Conservation (phyloP, 176 grass and related monocot species). For the Oryza rufipogon region DNA sequence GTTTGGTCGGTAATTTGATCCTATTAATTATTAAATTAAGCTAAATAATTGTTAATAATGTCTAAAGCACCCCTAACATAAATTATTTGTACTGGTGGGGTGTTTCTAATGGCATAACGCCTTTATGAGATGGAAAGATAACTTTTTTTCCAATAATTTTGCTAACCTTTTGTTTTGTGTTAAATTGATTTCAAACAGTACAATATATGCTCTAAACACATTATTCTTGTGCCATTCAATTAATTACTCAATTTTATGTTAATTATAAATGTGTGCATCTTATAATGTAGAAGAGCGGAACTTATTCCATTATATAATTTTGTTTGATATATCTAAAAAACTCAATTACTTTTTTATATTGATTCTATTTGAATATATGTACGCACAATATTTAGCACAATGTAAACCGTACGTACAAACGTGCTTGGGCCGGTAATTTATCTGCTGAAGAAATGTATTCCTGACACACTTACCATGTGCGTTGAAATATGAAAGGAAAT, state of each 20-base stretch:
- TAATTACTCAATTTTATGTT: not conserved
- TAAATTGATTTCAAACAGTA: not conserved
- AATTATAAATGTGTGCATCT: not conserved
- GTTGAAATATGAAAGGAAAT: too few relatives aligned
- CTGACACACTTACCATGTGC: too few relatives aligned
- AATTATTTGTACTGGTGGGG: not conserved
- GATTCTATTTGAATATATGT: not conserved
- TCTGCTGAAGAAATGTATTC: too few relatives aligned
- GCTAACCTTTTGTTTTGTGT: not conserved
- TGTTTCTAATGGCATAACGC: slow-evolving; percentile 1
- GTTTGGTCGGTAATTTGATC: not conserved
- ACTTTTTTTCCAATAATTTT: not conserved
- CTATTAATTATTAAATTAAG: not conserved
- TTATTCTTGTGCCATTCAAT: not conserved
- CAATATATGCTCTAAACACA: not conserved
- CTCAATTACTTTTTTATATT: not conserved
- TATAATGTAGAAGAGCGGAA: not conserved
- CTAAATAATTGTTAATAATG: not conserved
- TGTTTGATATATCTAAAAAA: not conserved
- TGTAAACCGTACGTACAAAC: too few relatives aligned
- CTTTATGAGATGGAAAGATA: slow-evolving; percentile 1
- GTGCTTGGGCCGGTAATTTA: too few relatives aligned
- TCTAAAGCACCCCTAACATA: not conserved
- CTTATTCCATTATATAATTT: not conserved
- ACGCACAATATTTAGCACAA: too few relatives aligned